Base-by-base conservation (phyloP, 2,329 filamentous ascomycete genomes). In the Madurella mycetomatis region DNA sequence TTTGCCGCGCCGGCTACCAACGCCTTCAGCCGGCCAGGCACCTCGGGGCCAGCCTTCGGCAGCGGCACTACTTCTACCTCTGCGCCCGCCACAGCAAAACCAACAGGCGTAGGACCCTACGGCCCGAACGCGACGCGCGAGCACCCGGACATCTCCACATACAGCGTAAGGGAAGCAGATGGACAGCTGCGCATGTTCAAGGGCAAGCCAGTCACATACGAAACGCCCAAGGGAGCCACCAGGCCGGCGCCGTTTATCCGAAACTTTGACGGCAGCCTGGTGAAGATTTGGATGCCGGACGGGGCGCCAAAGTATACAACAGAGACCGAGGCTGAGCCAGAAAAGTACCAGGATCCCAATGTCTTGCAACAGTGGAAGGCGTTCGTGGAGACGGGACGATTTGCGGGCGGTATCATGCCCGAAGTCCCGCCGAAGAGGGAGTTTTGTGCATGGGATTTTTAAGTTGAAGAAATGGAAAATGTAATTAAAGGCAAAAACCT, bases 361-460 rank as follows among this genome's bases (percentile, higher is more conserved):
- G 62, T 64, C 9, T 51, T 57, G 58, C 77, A 83, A 1, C 79
- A 77, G 54, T 78, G 82, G 17, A 81, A 81, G 64, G 76, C 75
- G 39, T 84, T 91, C 66, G 74, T 78, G 44, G 76, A 82, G 59
- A 81, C 81, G 17, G 89, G 89, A 0, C 70, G 68, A 32, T 96
- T 95, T 68, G 77, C 80, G 41, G 83, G 83, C 37, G 86, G 85
- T 0, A 64, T 84, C 7, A 87, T 96, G 73, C 92, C 92, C 0
- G 78, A 87, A 62, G 73, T 90, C 44, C 89, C 92, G 17, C 92
- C 92, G 0, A 85, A 85, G 70, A 78, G 83, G 57, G 90, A 92
- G 65, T 92, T 85, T 76, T 85, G 84, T 60, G 70, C 74, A 30
- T 92, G 87, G 81, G 83, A 90, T 66, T 85, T 92, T 64, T 92